Evolutionary conservation across 352 stramenopile species (phyloP), one percentile per base, ranked within the genome.

Genomic region (Phytopythium sindhum): DNA sequence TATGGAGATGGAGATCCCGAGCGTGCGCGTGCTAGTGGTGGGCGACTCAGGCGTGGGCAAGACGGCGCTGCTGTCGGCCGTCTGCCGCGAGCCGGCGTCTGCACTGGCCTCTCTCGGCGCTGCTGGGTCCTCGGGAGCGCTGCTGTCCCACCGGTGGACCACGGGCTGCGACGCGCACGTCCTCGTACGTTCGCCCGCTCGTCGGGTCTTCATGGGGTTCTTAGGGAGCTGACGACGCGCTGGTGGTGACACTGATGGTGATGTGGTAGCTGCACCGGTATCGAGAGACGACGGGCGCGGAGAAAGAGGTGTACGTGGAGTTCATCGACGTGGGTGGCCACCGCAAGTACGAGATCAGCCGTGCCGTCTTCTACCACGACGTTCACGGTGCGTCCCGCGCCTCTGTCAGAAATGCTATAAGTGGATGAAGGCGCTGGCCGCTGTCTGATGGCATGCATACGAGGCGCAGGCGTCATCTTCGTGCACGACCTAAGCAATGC

Each of bases 11-110:
- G 86, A 95, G 67, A 84, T 80, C 5, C 79, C 80, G 11, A 81
- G 80, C 42, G 86, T 88, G 41, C 82, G 88, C 54, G 78, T 96
- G 59, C 74, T 93, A 7, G 88, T 95, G 17, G 77, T 96, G 14
- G 88, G 87, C 61, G 88, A 96, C 69, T 96, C 88, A 4, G 88
- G 88, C 52, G 88, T 95, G 31, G 88, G 88, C 23, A 96, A 96
- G 74, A 93, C 84, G 17, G 71, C 83, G 65, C 70, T 96, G 24
- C 67, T 96, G 54, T 78, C 75, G n/a, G 68, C 69, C 9, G 28
- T 93, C 14, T 94, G 88, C 61, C 74, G 73, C 63, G 50, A 72
- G n/a, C 24, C 69, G n/a, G 37, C 55, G 59, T 29, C 47, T 17
- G 21, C 37, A 11, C 17, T 41, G 41, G 11, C 66, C 63, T 42